Conservation (phyloP, 306 rosid species). For the Cicer pinnatifidum region DNA sequence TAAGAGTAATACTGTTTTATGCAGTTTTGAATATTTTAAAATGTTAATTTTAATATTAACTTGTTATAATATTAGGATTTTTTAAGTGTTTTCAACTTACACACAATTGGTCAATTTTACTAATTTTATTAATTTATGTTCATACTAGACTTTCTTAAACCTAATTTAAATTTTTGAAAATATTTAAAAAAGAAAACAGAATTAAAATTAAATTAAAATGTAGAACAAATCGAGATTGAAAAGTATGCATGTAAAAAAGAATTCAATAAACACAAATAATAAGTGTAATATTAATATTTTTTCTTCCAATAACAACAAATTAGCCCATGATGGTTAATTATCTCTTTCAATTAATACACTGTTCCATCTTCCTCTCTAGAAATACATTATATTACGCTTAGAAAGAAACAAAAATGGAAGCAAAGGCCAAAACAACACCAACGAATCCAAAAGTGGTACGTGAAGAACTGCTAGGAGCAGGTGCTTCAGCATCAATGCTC, state of each 20-base stretch:
- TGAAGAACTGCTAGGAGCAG: conserved; percentile 24
- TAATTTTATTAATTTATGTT: too few species aligned
- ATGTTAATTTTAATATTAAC: too few species aligned
- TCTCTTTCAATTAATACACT: not conserved
- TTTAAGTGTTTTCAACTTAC: too few species aligned
- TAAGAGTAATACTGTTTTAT: too few species aligned
- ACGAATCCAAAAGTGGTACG: conserved; percentile 18
- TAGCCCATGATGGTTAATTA: not conserved
- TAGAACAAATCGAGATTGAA: too few species aligned
- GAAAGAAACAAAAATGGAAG: conserved; percentile 27
- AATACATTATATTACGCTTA: conserved; percentile 1
- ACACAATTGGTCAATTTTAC: too few species aligned
- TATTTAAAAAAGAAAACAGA: too few species aligned
- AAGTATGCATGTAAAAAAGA: not conserved
- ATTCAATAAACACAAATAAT: not conserved
- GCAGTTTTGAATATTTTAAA: too few species aligned
- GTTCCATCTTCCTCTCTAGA: not conserved
- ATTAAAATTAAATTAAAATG: too few species aligned
- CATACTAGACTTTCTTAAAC: too few species aligned
- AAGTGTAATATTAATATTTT: not conserved
- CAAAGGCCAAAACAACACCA: conserved; percentile 45
- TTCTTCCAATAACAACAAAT: not conserved
- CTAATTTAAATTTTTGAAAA: too few species aligned
- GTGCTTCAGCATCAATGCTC: not conserved
- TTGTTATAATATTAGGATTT: too few species aligned